These are phyloP conservation scores for Penicillium sp. DNA, from an alignment of 2,329 filamentous ascomycete species.

Conservation along the genomic window DNA sequence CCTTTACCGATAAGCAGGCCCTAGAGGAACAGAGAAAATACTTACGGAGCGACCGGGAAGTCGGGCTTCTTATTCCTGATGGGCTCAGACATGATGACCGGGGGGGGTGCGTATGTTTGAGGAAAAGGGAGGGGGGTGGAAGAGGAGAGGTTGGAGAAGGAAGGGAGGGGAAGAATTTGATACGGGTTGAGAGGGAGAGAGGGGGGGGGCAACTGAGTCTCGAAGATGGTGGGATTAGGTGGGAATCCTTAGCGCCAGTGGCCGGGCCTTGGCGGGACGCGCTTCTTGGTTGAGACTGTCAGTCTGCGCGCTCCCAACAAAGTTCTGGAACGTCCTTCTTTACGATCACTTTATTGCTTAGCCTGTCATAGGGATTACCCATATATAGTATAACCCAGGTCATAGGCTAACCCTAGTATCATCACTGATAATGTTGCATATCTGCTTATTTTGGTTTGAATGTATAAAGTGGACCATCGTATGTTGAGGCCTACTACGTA, in stretches of 20 bases:
- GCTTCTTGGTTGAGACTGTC: conserved; percentile 33
- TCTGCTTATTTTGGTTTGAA: no score
- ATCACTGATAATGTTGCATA: background rate
- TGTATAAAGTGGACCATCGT: background rate
- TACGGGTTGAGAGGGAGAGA: conserved; percentile 38
- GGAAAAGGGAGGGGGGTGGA: conserved; percentile 13
- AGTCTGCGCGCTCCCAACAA: conserved; percentile 40
- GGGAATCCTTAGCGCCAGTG: conserved; percentile 51
- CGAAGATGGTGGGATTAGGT: conserved; percentile 39
- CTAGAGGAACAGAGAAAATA: conserved; percentile 34
- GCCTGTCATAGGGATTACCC: background rate
- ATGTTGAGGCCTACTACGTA: background rate
- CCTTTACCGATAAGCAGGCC: conserved; percentile 34
- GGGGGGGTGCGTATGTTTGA: conserved; percentile 13
- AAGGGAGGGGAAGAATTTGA: conserved; percentile 47
- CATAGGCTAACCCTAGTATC: background rate
- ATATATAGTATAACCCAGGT: background rate
- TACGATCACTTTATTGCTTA: background rate
- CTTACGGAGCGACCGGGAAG: conserved; percentile 68
- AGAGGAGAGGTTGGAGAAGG: conserved; percentile 31
- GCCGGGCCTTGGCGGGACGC: conserved; percentile 49
- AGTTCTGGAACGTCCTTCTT: conserved; percentile 18
- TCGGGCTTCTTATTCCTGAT: conserved; percentile 71
- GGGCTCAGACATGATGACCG: conserved; percentile 66
- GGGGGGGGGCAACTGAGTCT: conserved; percentile 29